These are phyloP conservation scores for Carex cristatella DNA, from an alignment of 176 grass and related monocot species.

Conservation along the genomic window DNA sequence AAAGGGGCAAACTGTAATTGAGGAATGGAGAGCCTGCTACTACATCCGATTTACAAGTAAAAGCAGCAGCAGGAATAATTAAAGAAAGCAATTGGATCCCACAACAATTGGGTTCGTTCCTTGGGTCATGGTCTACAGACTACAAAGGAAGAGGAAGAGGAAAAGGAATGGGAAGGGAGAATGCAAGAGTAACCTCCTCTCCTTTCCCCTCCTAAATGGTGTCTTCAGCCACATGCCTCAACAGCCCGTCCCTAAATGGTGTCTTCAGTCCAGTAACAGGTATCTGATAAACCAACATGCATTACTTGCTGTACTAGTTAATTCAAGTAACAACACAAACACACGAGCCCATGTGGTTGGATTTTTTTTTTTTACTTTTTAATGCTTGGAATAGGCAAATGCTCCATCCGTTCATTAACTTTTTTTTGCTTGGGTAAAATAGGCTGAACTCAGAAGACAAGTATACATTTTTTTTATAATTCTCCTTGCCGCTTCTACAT, in stretches of 20 bases:
- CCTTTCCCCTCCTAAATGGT: too few species aligned
- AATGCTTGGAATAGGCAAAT: background rate
- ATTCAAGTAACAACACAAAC: background rate
- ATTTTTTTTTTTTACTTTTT: too few species aligned
- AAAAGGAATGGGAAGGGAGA: too few species aligned
- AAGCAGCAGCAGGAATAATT: too few species aligned
- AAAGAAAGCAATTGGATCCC: too few species aligned
- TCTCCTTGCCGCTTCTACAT: background rate
- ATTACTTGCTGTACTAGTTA: constrained; percentile 4
- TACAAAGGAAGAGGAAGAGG: too few species aligned
- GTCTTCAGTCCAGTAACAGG: constrained; percentile 84
- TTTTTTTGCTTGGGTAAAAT: background rate
- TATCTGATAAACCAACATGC: constrained; percentile 40
- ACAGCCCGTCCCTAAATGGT: constrained; percentile 72
- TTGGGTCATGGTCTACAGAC: too few species aligned
- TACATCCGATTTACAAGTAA: too few species aligned
- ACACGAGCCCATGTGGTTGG: background rate
- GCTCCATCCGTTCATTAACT: background rate
- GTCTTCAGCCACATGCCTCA: constrained; percentile 91
- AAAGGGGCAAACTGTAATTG: too few species aligned
- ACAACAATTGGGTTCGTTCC: too few species aligned
- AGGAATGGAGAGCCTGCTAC: too few species aligned
- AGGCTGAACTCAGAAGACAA: background rate
- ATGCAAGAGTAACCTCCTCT: too few species aligned
- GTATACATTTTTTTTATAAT: background rate